Conservation (phyloP, 371 early-diverging fungal genomes). For the Nematocida displodere region DNA sequence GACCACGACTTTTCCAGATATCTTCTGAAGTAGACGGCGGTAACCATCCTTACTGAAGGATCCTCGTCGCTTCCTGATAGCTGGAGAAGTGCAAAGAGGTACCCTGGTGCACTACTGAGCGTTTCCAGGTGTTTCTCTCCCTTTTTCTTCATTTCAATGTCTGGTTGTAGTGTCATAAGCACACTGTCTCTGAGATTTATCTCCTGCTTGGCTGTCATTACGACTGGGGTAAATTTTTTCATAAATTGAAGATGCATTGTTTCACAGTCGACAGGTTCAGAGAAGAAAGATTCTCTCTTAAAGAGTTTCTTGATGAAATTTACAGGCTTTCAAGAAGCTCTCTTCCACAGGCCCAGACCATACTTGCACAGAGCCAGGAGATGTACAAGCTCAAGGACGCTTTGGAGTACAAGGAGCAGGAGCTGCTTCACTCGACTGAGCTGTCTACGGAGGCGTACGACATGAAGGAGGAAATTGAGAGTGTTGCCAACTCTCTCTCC, state of each 20-base stretch:
- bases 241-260: constrained; percentile 6
- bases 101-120: constrained; percentile 24
- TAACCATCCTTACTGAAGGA: constrained; percentile 12
- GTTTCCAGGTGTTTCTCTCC: constrained; percentile 30
- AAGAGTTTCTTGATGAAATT: constrained; percentile 27
- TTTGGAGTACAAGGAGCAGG: constrained; percentile 24
- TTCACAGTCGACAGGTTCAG: constrained; percentile 34
- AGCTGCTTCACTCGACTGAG: not conserved
- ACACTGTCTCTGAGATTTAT: constrained; percentile 42
- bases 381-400: constrained; percentile 35
- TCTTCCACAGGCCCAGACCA: not conserved
- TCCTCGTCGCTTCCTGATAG: constrained; percentile 17
- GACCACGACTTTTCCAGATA: constrained; percentile 38
- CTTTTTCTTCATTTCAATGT: constrained; percentile 23
- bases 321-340: constrained; percentile 1
- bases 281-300: constrained; percentile 7
- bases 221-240: constrained; percentile 49
- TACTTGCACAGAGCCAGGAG: not conserved
- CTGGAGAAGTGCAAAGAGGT: constrained; percentile 2
- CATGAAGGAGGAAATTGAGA: constrained; percentile 30
- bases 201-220: constrained; percentile 34
- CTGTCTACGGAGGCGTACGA: not conserved
- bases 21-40: constrained; percentile 45
- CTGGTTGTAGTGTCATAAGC: constrained; percentile 43
- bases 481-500: constrained; percentile 8